Base-by-base conservation (phyloP, 75 land plant genomes). In the Sequoia sempervirens region DNA sequence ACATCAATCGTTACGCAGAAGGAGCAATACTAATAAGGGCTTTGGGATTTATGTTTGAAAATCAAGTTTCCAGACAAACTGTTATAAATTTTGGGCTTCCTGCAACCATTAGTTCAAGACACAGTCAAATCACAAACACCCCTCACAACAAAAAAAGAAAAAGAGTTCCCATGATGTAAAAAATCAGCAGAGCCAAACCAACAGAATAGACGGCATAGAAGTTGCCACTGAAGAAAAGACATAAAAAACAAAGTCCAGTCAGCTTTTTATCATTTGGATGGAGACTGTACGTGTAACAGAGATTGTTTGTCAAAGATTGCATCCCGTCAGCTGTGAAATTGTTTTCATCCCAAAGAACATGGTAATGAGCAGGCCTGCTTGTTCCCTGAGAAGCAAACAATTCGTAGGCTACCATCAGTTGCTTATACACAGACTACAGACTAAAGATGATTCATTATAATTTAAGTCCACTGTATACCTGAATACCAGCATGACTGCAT, bases 261-360 rank as follows among this genome's bases (percentile, higher is more conserved):
- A 45, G 15, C 3, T 78, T 37, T 43, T 41, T 23, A 38, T 78
- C 10, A 3, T 78, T 78, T 12, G 46, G 28, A 79, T 58, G 88
- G 81, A 87, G 83, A 79, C 14, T 83, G 38, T 95, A 96, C 87
- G 99, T 96, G 88, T 96, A 96, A 82, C 99, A 96, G 0, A 96
- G 92, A 56, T 96, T 95, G 85, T 96, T 96, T 9, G 99, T 96
- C 46, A 96, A 84, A 10, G 95, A 88, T 85, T 96, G 97, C 58
- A 96, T 84, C 66, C 88, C 95, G 85, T 96, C 99, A 0, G 99
- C 99, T 4, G 95, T 92, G 80, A 96, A 96, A 58, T 92, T 95
- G 87, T 96, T 96, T 84, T 96, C 98, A 88, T 96, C 98, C 98
- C 98, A 96, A 7, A 96, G 93, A 50, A 96, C 98, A 90, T 96